Percentiles rank a stretch among this genome's conserved stretches.
Conservation (phyloP, 176 grass and related monocot species). For the Phyllostachys edulis region DNA sequence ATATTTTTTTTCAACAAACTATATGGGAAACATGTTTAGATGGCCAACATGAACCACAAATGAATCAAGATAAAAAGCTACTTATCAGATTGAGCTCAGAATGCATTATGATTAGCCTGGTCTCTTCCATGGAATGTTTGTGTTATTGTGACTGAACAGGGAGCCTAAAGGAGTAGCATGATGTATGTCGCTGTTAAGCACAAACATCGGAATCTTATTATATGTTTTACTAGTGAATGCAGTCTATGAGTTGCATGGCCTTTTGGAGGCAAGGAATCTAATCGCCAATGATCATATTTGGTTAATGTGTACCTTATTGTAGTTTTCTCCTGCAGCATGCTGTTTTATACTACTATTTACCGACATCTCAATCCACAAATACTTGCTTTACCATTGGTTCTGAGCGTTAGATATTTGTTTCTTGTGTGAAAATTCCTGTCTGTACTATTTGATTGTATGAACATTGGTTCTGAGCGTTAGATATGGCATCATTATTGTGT, state of each 20-base stretch:
- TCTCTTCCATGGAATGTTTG: constrained; percentile 18
- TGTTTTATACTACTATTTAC: neutral
- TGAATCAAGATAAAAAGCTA: neutral
- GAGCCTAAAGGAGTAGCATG: constrained; percentile 19
- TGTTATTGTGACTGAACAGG: constrained; percentile 22
- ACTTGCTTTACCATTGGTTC: neutral
- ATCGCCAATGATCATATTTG: constrained; percentile 45
- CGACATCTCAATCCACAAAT: neutral
- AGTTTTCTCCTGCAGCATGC: neutral
- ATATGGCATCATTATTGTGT: neutral
- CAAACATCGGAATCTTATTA: constrained; percentile 40
- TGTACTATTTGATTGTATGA: neutral
- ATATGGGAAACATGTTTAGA: neutral
- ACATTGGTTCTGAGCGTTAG: neutral
- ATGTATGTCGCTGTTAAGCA: constrained; percentile 30
- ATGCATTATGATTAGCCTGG: neutral
- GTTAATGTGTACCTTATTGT: constrained; percentile 15
- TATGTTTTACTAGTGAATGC: constrained; percentile 37
- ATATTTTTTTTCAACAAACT: neutral
- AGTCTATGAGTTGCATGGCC: constrained; percentile 39
- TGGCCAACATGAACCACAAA: neutral
- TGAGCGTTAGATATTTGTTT: too few species aligned
- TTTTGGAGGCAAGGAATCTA: constrained; percentile 69
- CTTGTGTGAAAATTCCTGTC: neutral
- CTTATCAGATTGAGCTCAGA: neutral